Evolutionary conservation across 176 grass and related monocot species (phyloP), one percentile per base, ranked within the genome.

Genomic region (Puya raimondii): DNA sequence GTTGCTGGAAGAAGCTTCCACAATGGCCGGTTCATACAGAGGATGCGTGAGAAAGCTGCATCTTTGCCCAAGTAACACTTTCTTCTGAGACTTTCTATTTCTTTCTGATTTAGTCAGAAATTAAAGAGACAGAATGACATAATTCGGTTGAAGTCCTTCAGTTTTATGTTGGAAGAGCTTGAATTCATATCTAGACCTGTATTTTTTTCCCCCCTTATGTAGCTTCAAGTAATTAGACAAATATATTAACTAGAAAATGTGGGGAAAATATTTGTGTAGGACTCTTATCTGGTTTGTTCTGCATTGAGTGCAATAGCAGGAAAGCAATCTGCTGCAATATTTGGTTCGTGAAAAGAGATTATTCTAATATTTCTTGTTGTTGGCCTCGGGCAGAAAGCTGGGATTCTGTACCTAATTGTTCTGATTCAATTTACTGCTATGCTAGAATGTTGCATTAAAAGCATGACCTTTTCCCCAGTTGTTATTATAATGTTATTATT

Each of bases 1-100:
- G 82, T 99, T 71, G 84, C 94, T 68, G 94, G 94, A 22, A 90
- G 90, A 67, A 99, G 94, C 79, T 99, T 99, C 76, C 90, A 93
- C 67, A 99, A 99, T 77, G 94, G 94, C 12, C 72, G 94, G 22
- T 99, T 99, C 72, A 91, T 99, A 75, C 94, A 93, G 72, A 89
- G 90, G 78, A 93, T 99, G 94, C 84, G 89, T 49, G 80, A 91
- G 65, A 99, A 93, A 71, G 74, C 81, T 56, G 82, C 90, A 11
- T 80, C 80, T 25, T 83, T 93, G 56, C 82, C 94, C 50, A 99
- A 88, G 94, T 99, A 99, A 77, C 67, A 14, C 2, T 23, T 64
- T 51, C 68, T 22, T 12, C 54, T 59, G 33, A 42, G 33, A 7
- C 33, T 42, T 42, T 42, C 33, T 42, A 7, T 42, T 42, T 42